These are phyloP conservation scores for Globisporangium perplexum DNA, from an alignment of 352 stramenopile genomes.

Conservation along the genomic window DNA sequence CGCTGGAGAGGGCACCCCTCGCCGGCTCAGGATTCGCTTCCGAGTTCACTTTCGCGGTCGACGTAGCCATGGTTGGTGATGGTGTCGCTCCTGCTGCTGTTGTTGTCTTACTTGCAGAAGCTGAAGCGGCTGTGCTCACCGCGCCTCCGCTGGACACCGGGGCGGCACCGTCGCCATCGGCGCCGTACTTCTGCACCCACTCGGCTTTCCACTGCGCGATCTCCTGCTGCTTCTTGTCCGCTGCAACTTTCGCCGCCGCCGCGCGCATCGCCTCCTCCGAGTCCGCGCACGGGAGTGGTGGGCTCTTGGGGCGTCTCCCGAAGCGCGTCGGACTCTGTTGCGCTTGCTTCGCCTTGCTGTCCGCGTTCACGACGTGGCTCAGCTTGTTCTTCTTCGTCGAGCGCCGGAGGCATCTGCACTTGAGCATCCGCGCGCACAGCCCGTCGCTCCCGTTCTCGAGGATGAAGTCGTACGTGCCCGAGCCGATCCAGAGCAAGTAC, in stretches of 20 bases:
- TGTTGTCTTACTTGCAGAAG: slow-evolving; percentile 1
- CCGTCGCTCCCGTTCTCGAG: slow-evolving; percentile 69
- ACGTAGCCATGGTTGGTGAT: no score
- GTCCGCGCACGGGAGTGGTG: neutral
- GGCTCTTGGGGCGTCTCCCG: neutral
- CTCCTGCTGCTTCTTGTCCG: slow-evolving; percentile 23
- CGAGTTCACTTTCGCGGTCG: neutral
- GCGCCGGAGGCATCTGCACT: slow-evolving; percentile 54
- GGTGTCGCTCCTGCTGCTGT: neutral
- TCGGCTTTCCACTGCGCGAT: slow-evolving; percentile 35
- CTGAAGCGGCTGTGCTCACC: no score
- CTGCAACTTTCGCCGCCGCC: slow-evolving; percentile 8
- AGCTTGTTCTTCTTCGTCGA: slow-evolving; percentile 36
- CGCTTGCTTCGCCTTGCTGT: slow-evolving; percentile 8
- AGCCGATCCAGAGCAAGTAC: slow-evolving; percentile 61
- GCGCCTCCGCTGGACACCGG: neutral
- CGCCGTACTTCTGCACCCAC: slow-evolving; percentile 32
- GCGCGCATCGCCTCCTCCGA: slow-evolving; percentile 4
- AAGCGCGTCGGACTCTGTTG: slow-evolving; percentile 1
- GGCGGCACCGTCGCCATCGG: slow-evolving; percentile 15
- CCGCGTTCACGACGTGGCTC: slow-evolving; percentile 27
- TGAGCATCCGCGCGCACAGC: slow-evolving; percentile 69
- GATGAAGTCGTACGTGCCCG: slow-evolving; percentile 85
- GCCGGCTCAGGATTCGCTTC: neutral
- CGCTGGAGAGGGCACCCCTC: neutral